These are phyloP conservation scores for Trichosporon asahii DNA, from an alignment of 1,284 basidiomycete species.

Conservation along the genomic window DNA sequence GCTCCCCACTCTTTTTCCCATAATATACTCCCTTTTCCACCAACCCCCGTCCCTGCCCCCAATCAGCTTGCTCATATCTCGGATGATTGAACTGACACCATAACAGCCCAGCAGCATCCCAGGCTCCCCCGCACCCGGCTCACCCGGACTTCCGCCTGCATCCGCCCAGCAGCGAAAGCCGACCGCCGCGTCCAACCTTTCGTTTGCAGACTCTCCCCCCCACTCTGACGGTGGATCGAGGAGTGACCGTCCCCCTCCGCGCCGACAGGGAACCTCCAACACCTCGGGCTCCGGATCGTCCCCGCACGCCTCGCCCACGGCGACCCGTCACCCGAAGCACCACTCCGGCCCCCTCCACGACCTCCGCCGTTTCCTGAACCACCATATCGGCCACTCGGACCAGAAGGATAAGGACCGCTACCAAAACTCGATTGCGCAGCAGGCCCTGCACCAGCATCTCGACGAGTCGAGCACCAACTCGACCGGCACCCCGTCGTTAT, in stretches of 20 bases:
- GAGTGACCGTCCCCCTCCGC: not conserved
- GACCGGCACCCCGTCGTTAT: slow-evolving; percentile 24
- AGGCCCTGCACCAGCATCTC: not conserved
- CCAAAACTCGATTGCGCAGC: not conserved
- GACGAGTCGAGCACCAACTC: slow-evolving; percentile 17
- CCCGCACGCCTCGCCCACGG: slow-evolving; percentile 44
- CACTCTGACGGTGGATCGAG: not conserved
- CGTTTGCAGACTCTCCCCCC: not conserved
- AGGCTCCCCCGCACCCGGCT: not conserved
- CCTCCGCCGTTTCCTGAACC: slow-evolving; percentile 85
- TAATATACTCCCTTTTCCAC: not conserved
- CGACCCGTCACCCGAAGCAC: slow-evolving; percentile 50
- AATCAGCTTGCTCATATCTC: not conserved
- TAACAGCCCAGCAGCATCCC: not conserved
- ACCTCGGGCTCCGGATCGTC: slow-evolving; percentile 29
- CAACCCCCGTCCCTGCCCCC: not conserved
- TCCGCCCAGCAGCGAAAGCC: not conserved
- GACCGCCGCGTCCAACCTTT: not conserved
- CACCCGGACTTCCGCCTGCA: not conserved
- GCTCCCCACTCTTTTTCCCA: not conserved
- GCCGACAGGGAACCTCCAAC: slow-evolving; percentile 29
- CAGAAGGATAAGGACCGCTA: slow-evolving; percentile 13
- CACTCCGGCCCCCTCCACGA: slow-evolving; percentile 70
- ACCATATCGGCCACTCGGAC: slow-evolving; percentile 63
- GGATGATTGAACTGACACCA: not conserved